Evolutionary conservation across 2,329 filamentous ascomycete species (phyloP).

Genomic region (Lasiodiplodia gonubiensis): DNA sequence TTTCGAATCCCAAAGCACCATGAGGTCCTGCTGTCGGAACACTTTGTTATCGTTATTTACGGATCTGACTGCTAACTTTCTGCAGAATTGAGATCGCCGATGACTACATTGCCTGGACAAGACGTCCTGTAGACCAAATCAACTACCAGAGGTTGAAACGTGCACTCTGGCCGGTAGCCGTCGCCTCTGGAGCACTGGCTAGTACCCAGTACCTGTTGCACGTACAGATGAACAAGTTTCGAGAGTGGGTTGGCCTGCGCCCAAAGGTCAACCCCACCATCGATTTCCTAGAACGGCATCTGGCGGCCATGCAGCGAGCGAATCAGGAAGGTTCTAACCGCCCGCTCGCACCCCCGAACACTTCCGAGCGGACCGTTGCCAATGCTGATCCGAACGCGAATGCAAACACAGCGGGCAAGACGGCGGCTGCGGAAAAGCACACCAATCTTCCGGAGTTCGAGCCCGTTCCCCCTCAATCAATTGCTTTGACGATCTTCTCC

Average conservation of each 20-base stretch:
- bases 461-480: slow-evolving; percentile 24
- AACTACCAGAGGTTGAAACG: slow-evolving; percentile 48
- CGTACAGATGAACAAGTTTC: slow-evolving; percentile 44
- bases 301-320: slow-evolving; percentile 27
- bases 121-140: slow-evolving; percentile 38
- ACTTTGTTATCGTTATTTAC: background rate
- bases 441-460: slow-evolving; percentile 24
- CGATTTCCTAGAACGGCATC: slow-evolving; percentile 5
- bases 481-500: slow-evolving; percentile 28
- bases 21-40: background rate
- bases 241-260: slow-evolving; percentile 45
- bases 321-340: slow-evolving; percentile 18
- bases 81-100: slow-evolving; percentile 44
- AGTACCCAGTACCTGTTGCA: slow-evolving; percentile 42
- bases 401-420: slow-evolving; percentile 6
- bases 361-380: slow-evolving; percentile 9
- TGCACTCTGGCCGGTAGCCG: slow-evolving; percentile 47
- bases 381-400: slow-evolving; percentile 4
- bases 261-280: slow-evolving; percentile 30
- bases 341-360: slow-evolving; percentile 16
- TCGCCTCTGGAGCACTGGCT: slow-evolving; percentile 43
- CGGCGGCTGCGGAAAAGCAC: slow-evolving; percentile 25
- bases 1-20: background rate
- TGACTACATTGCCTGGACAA: slow-evolving; percentile 45
- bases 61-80: slow-evolving; percentile 38